Evolutionary conservation across 140 eudicot species (phyloP), one percentile per base, ranked within the genome.

Genomic region (Oenanthe javanica): DNA sequence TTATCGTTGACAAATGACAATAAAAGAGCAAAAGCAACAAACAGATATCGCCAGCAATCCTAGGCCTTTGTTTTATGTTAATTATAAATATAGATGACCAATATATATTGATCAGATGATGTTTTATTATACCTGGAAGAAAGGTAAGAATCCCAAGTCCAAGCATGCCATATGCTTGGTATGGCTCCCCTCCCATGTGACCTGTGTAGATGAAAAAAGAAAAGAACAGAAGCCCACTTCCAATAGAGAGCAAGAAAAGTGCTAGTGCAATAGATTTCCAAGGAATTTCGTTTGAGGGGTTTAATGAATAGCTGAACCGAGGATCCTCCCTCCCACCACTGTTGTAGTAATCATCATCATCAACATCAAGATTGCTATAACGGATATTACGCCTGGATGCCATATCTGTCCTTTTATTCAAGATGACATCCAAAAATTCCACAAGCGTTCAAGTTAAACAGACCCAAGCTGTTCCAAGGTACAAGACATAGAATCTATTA

Each of bases 241-340:
- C 98, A 72, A 94, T 91, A 54, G 83, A 67, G 66, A 94, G 96
- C 49, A 92, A 84, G 81, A 92, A 94, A 47, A 94, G 85, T 71
- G 98, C 98, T 54, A 94, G 96, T 7, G 75, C 81, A 63, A 94
- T 94, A 47, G 98, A 94, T 84, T 94, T 94, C 97, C 98, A 94
- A 63, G 98, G 98, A 79, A 94, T 75, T 90, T 84, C 91, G 80
- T 94, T 92, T 11, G 84, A 77, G 77, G 87, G 72, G 80, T 77
- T 87, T 55, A 96, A 97, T 13, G 93, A 81, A 77, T 94, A 94
- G 77, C 89, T 96, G 52, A 90, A 94, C 61, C 98, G 84, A 77
- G 91, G 97, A 83, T 94, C 98, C 23, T 82, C 77, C 81, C 84
- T 81, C 69, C 89, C 86, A 66, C 77, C 85, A 51, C 51, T 79